Evolutionary conservation across 2,329 filamentous ascomycete species (phyloP).

Genomic region (Cladosporium cucumerinum): DNA sequence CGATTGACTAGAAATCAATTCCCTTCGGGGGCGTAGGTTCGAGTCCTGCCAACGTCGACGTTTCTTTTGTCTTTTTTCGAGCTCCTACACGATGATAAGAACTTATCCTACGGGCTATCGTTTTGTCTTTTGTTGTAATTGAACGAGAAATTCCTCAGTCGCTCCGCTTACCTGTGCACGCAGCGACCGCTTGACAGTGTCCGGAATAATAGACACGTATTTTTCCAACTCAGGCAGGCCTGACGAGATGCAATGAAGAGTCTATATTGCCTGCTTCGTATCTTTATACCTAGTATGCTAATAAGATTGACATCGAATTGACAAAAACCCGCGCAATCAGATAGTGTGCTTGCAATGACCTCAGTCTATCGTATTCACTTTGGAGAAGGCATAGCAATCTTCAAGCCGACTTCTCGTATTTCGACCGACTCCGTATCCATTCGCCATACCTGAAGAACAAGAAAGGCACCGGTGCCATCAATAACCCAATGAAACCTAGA

Average conservation of each 20-base stretch:
- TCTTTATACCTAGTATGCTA: not conserved
- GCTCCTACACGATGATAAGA: not conserved
- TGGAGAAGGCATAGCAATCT: not conserved
- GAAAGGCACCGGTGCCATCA: constrained; percentile 33
- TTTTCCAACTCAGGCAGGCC: not conserved
- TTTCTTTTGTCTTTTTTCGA: not conserved
- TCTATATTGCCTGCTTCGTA: not conserved
- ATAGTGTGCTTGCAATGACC: not conserved
- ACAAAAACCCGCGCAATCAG: not conserved
- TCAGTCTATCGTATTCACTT: not conserved
- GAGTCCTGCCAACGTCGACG: constrained; percentile 18
- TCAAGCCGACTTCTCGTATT: constrained; percentile 23
- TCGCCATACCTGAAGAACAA: constrained; percentile 28
- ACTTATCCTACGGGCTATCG: not conserved
- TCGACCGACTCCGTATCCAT: constrained; percentile 24
- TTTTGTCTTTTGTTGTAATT: not conserved
- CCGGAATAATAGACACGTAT: not conserved
- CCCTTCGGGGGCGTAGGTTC: constrained; percentile 20
- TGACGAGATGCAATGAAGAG: not conserved
- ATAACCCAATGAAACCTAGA: constrained; percentile 36
- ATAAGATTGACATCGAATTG: not conserved
- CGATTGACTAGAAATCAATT: constrained; percentile 20
- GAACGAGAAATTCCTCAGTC: too few species aligned
- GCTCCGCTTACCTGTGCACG: not conserved
- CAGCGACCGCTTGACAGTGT: not conserved